A percentile compares a stretch with the other conserved stretches of the same genome.
Evolutionary conservation across 2,329 filamentous ascomycete species (phyloP).

Genomic region (Cordyceps javanica): DNA sequence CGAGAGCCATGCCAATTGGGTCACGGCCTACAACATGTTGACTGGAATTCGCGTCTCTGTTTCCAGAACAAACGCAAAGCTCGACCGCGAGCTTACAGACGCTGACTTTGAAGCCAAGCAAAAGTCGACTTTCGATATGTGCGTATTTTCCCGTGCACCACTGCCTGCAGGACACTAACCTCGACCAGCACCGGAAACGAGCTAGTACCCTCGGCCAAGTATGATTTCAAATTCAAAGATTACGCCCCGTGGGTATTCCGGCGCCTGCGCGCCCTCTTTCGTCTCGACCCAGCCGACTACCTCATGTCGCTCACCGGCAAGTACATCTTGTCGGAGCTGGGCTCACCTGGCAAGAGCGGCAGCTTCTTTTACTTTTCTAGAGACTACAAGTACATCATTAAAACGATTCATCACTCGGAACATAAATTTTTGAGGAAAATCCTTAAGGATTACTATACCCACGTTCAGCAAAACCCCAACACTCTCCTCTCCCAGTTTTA

Average conservation of each 20-base stretch:
- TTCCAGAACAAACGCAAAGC: constrained; percentile 91
- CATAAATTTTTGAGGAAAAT: constrained; percentile 82
- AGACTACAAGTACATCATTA: constrained; percentile 99
- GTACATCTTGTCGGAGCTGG: constrained; percentile 95
- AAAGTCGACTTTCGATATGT: constrained; percentile 99
- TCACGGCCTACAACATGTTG: constrained; percentile 98
- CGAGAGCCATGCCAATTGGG: constrained; percentile 94
- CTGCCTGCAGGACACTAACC: constrained; percentile 12
- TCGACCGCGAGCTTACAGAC: constrained; percentile 83
- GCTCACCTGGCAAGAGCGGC: constrained; percentile 94
- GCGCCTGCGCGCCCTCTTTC: constrained; percentile 79
- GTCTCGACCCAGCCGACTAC: constrained; percentile 93
- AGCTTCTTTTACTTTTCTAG: constrained; percentile 99
- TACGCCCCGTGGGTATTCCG: constrained; percentile 99
- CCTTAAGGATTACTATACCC: constrained; percentile 85
- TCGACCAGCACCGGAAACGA: constrained; percentile 78
- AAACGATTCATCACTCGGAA: constrained; percentile 95
- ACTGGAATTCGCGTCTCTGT: constrained; percentile 97
- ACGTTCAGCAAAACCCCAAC: constrained; percentile 90
- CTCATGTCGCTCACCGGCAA: constrained; percentile 97
- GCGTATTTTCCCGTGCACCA: constrained; percentile 32
- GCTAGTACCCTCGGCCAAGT: constrained; percentile 94
- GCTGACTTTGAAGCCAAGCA: constrained; percentile 91
- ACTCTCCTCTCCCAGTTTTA: constrained; percentile 97
- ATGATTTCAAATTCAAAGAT: constrained; percentile 99